Evolutionary conservation across 768 basidiomycete species (phyloP).

Genomic region (Boletus subparvulus): DNA sequence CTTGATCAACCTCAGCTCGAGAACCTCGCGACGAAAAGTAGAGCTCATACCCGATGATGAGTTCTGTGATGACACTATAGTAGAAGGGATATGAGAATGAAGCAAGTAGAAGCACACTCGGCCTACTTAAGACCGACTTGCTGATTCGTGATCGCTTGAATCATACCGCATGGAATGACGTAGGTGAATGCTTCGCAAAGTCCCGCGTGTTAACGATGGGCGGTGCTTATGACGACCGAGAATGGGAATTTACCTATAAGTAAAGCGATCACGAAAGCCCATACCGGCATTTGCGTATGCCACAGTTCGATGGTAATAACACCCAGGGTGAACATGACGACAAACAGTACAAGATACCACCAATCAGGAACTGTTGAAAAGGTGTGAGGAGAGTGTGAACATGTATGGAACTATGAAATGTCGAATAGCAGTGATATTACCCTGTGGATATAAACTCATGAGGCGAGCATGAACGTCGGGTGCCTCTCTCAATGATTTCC

Average conservation of each 20-base stretch:
- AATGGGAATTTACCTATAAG: conserved; percentile 40
- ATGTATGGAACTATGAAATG: neutral
- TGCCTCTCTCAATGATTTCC: conserved; percentile 70
- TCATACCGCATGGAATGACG: conserved; percentile 55
- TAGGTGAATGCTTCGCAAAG: conserved; percentile 39
- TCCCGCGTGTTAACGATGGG: neutral
- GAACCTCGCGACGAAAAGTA: neutral
- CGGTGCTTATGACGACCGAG: neutral
- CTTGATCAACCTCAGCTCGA: conserved; percentile 12
- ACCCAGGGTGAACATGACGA: conserved; percentile 69
- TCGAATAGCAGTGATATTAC: conserved; percentile 7
- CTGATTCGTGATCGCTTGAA: conserved; percentile 76
- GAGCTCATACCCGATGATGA: conserved; percentile 59
- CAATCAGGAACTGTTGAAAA: conserved; percentile 65
- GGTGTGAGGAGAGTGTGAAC: neutral
- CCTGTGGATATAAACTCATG: conserved; percentile 67
- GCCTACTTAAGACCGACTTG: conserved; percentile 63
- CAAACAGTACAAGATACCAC: conserved; percentile 77
- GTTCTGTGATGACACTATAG: conserved; percentile 67
- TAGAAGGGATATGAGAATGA: conserved; percentile 1
- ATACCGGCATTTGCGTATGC: conserved; percentile 73
- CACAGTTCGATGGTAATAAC: conserved; percentile 70
- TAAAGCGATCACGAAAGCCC: conserved; percentile 65
- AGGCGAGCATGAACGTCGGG: conserved; percentile 83
- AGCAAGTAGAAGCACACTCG: neutral